Evolutionary conservation across 2,329 filamentous ascomycete species (phyloP).

Genomic region (Diaporthe sp.): DNA sequence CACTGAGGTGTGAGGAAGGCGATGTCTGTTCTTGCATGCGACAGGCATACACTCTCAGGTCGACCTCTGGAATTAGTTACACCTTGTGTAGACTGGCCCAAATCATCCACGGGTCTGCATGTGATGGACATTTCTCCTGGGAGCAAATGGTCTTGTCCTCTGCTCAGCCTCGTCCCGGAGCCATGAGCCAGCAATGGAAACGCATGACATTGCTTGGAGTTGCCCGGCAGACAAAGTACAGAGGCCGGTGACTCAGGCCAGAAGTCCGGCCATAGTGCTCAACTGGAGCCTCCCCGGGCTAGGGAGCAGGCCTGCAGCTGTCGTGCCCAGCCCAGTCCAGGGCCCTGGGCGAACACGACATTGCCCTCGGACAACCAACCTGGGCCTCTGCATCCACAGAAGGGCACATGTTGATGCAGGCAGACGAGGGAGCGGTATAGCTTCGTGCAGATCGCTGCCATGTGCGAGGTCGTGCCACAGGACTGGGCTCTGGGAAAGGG

Average conservation of each 20-base stretch:
- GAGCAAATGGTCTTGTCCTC: not conserved
- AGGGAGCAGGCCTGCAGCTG: not conserved
- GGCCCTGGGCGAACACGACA: not conserved
- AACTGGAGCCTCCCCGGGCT: not conserved
- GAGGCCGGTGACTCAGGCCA: not conserved
- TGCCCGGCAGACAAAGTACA: not conserved
- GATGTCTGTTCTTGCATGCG: not conserved
- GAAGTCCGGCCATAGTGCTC: not conserved
- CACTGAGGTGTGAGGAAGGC: not conserved
- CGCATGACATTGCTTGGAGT: not conserved
- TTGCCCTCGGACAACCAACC: not conserved
- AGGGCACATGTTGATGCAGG: conserved; percentile 3
- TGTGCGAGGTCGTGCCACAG: conserved; percentile 2
- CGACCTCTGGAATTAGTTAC: too few relatives aligned
- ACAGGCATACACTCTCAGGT: too few relatives aligned
- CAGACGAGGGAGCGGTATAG: conserved; percentile 5
- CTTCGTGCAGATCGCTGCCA: conserved; percentile 19
- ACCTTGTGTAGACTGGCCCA: not conserved
- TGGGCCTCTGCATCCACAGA: not conserved
- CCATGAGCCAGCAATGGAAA: not conserved
- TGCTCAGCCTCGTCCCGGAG: not conserved
- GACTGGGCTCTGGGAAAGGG: not conserved
- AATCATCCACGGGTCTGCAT: not conserved
- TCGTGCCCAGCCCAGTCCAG: not conserved
- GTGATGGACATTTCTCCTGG: not conserved